These are phyloP conservation scores for Fraxinus xanthoxyloides DNA, from an alignment of 305 asterid genomes.

Conservation along the genomic window DNA sequence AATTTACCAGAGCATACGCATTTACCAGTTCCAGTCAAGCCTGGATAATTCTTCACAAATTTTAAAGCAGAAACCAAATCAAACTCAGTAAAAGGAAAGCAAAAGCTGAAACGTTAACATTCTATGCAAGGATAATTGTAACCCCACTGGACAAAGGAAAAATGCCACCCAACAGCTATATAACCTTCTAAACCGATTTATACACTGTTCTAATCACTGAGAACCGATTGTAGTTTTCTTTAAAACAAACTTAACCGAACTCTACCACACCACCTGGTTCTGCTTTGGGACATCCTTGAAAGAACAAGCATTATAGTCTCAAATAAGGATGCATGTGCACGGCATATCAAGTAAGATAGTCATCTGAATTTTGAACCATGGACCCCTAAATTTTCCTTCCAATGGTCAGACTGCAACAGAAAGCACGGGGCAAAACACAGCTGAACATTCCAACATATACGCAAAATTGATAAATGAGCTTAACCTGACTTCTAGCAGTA, in stretches of 20 bases:
- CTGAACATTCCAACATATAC: not conserved
- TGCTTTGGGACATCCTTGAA: not conserved
- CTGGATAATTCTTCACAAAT: not conserved
- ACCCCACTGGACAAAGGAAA: not conserved
- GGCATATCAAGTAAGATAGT: not conserved
- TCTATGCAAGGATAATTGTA: not conserved
- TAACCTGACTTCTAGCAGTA: not conserved
- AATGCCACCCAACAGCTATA: not conserved
- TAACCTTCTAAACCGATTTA: not conserved
- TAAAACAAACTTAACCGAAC: not conserved
- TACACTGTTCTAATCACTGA: not conserved
- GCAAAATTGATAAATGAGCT: not conserved
- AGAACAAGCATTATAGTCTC: not conserved
- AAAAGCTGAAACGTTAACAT: not conserved
- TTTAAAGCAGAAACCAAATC: not conserved
- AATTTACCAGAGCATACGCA: not conserved
- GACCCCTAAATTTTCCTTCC: not conserved
- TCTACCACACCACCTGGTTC: not conserved
- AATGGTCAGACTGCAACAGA: not conserved
- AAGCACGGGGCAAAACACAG: not conserved
- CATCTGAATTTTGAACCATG: not conserved
- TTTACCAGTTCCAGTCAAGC: not conserved
- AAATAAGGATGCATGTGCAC: not conserved
- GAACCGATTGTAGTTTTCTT: not conserved
- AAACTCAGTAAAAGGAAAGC: not conserved